Evolutionary conservation across 306 rosid species (phyloP), one percentile per base, ranked within the genome.

Genomic region (Dryas octopetala): DNA sequence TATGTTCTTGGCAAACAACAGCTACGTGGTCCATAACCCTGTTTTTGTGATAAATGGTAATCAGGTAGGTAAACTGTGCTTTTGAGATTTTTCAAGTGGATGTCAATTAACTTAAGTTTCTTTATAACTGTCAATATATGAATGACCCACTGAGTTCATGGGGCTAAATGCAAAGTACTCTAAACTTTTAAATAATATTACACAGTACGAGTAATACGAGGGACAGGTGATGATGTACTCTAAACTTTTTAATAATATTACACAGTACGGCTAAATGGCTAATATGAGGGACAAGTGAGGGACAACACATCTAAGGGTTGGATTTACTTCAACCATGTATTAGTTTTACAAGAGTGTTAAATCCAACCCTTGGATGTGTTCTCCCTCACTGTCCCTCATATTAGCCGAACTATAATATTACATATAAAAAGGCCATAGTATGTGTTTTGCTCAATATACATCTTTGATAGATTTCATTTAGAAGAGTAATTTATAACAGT

Each of bases 11-110:
- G 87, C 80, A 70, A 89, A 95, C 87, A 89, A 92, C 85, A 91
- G 97, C 78, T 87, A 86, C 85, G 93, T 85, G 75, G 88, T 95
- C 75, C 76, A 79, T 58, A 76, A 91, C 67, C 96, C 97, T 4
- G 78, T 90, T 45, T 81, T 90, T 69, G 77, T 68, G 57, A 48
- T 81, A 71, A 62, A 80, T 74, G 85, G 59, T 52, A 40, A 70
- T 62, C 87, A 91, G 96, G 98, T 91, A 63, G 71, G 85, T 80
- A 73, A 66, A 44, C 47, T 73, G 71, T 40, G 40, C 73, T 65
- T 64, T 32, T 63, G 3, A 75, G 63, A 69, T 14, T 71, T 43
- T 78, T 70, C 70, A 15, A 68, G 66, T 32, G 72, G 63, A 61
- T 68, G 26, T 66, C 70, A 41, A 19, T 13, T 43, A 12, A 43